Evolutionary conservation across 2,329 filamentous ascomycete species (phyloP).

Genomic region (Colletotrichum liaoningense): DNA sequence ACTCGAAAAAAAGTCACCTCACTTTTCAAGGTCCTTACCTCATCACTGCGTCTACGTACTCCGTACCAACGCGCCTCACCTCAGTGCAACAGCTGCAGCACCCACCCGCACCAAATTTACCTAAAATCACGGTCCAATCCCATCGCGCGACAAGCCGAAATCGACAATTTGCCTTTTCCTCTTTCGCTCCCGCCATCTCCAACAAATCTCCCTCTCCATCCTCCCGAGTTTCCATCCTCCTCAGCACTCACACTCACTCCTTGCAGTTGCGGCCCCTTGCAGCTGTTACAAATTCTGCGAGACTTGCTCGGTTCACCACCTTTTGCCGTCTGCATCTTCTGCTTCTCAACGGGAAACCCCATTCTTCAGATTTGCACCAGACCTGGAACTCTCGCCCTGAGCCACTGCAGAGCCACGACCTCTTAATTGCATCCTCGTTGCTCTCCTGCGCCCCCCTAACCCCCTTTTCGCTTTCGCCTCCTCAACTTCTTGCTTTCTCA

Average conservation of each 20-base stretch:
- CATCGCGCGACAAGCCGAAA: constrained; percentile 28
- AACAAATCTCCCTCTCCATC: not conserved
- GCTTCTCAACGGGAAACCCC: not conserved
- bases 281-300: constrained; percentile 19
- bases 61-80: not conserved
- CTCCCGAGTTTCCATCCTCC: not conserved
- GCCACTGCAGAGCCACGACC: constrained; percentile 14
- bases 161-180: constrained; percentile 25
- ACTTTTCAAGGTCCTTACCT: not conserved
- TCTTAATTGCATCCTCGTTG: not conserved
- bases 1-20: not conserved
- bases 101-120: constrained; percentile 32
- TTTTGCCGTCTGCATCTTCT: constrained; percentile 16
- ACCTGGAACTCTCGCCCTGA: not conserved
- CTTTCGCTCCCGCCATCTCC: constrained; percentile 7
- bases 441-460: not conserved
- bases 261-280: constrained; percentile 16
- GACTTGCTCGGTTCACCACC: constrained; percentile 20
- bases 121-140: constrained; percentile 35
- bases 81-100: not conserved
- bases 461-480: not conserved
- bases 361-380: constrained; percentile 16
- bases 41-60: not conserved
- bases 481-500: not conserved
- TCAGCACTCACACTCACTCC: not conserved